Percentiles rank a stretch among this genome's conserved stretches.
These are phyloP conservation scores for Lasiosphaeria miniovina DNA, from an alignment of 495 filamentous ascomycete species.

Conservation along the genomic window DNA sequence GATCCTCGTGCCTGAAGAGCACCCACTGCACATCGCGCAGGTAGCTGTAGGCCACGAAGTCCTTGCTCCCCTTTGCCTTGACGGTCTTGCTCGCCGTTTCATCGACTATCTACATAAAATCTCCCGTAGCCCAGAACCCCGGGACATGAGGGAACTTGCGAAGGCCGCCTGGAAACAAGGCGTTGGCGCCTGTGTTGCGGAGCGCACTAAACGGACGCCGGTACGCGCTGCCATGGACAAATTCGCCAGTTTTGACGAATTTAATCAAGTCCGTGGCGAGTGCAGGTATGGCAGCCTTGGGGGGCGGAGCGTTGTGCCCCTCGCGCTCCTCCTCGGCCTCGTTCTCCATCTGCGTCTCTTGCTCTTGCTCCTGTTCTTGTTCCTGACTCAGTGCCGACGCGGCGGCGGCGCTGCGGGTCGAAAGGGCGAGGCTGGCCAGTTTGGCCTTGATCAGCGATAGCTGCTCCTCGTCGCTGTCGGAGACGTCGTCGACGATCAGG, in stretches of 20 bases:
- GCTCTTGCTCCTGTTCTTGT: slow-evolving; percentile 58
- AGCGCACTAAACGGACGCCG: slow-evolving; percentile 49
- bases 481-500: neutral
- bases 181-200: slow-evolving; percentile 20
- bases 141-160: slow-evolving; percentile 29
- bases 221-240: slow-evolving; percentile 35
- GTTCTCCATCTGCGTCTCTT: slow-evolving; percentile 38
- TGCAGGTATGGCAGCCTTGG: slow-evolving; percentile 36
- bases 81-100: slow-evolving; percentile 56
- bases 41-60: slow-evolving; percentile 42
- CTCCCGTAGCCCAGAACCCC: neutral
- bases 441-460: neutral
- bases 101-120: slow-evolving; percentile 46
- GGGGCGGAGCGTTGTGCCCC: slow-evolving; percentile 44
- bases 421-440: neutral
- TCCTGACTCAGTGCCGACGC: slow-evolving; percentile 54
- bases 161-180: slow-evolving; percentile 21
- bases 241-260: slow-evolving; percentile 4
- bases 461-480: neutral
- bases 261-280: slow-evolving; percentile 47
- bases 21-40: slow-evolving; percentile 61
- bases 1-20: slow-evolving; percentile 41
- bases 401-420: neutral
- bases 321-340: slow-evolving; percentile 61
- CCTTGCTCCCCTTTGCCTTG: neutral